phyloP scores from a whole-genome alignment of 345 rosid genomes.

The Lenwebbia sp. region DNA sequence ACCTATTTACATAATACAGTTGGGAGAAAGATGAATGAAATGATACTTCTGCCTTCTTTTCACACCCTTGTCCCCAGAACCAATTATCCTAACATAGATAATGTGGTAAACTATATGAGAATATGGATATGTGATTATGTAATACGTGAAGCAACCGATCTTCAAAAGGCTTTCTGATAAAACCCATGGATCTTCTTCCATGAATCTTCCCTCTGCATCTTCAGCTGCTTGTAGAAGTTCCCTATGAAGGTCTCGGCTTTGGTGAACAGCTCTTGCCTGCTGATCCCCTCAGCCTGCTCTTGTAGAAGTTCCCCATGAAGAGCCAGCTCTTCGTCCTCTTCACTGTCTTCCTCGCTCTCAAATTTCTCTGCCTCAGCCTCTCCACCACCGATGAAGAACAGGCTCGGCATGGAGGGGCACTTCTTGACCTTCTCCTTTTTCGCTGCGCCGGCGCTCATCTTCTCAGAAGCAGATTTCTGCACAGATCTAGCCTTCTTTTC shows the following conservation, averaged over 20 bases:
- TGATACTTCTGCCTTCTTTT: neutral
- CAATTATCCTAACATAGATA: neutral
- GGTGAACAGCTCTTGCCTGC: conserved; percentile 41
- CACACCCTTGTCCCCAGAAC: neutral
- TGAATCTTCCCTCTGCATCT: conserved; percentile 63
- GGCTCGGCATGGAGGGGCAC: conserved; percentile 49
- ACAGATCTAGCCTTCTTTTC: conserved; percentile 9
- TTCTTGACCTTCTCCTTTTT: conserved; percentile 20
- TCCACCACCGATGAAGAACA: conserved; percentile 46
- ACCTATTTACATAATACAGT: neutral
- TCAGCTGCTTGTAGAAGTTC: conserved; percentile 54
- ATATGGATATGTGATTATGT: neutral
- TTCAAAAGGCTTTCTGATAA: conserved; percentile 31
- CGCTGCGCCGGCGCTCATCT: neutral
- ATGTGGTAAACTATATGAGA: neutral
- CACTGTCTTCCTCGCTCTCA: neutral
- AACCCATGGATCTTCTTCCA: conserved; percentile 43
- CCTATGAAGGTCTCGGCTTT: conserved; percentile 59
- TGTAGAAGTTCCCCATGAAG: no score
- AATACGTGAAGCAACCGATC: neutral
- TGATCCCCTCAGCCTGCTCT: conserved; percentile 17
- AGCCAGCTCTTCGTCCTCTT: conserved; percentile 6
- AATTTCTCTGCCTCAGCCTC: conserved; percentile 14
- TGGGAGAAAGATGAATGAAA: neutral
- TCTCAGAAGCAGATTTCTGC: conserved; percentile 25